Conservation (phyloP, 1,284 basidiomycete genomes). For the Ganoderma boninense region DNA sequence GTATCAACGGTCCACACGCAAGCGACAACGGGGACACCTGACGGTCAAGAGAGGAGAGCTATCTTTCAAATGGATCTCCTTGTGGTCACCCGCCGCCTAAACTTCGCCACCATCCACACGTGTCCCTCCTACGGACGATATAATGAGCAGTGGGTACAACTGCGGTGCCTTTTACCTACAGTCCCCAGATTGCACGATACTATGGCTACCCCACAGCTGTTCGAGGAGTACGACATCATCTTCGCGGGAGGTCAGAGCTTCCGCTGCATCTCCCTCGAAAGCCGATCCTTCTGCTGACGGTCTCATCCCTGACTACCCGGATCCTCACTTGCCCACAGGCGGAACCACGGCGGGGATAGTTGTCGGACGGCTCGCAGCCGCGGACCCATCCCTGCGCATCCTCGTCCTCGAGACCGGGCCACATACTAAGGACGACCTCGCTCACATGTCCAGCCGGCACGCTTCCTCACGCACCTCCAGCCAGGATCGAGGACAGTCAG, state of each 20-base stretch:
- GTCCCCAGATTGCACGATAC: neutral
- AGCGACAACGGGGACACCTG: neutral
- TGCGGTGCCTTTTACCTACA: neutral
- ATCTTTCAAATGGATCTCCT: neutral
- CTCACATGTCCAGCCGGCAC: conserved; percentile 44
- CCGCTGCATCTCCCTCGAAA: neutral
- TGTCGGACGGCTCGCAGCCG: conserved; percentile 53
- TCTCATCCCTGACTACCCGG: neutral
- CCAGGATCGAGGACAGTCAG: conserved; percentile 34
- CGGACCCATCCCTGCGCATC: conserved; percentile 50
- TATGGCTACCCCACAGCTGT: conserved; percentile 1
- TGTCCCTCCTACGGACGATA: neutral
- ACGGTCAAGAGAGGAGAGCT: neutral
- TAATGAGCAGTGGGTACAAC: neutral
- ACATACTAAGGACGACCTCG: conserved; percentile 41
- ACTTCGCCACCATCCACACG: neutral
- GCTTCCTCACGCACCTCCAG: conserved; percentile 39
- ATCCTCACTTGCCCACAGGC: conserved; percentile 37
- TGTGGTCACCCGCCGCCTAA: neutral
- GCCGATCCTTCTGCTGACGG: neutral
- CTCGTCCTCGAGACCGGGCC: conserved; percentile 52
- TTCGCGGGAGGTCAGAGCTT: conserved; percentile 54
- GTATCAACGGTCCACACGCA: neutral
- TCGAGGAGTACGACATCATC: conserved; percentile 51
- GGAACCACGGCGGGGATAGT: conserved; percentile 51